phyloP scores from a whole-genome alignment of 352 stramenopile genomes.

The Lagenidium giganteum region DNA sequence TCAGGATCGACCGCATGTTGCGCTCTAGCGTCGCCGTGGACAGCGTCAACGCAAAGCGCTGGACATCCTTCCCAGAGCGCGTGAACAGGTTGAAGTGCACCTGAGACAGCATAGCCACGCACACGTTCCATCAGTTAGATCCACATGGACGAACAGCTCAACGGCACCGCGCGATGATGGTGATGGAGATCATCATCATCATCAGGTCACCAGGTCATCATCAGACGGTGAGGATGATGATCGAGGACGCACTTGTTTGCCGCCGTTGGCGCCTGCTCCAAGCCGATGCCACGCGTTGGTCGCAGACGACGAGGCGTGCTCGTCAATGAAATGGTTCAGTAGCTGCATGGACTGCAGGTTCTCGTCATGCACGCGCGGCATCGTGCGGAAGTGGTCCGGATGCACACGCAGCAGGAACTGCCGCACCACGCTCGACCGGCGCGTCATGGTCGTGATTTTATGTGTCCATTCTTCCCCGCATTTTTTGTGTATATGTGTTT shows the following conservation, averaged over 20 bases:
- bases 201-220: too few species aligned
- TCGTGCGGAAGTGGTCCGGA: slow-evolving; percentile 57
- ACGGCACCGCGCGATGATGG: too few species aligned
- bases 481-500: too few species aligned
- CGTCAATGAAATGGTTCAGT: slow-evolving; percentile 70
- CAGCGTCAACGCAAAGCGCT: slow-evolving; percentile 48
- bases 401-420: slow-evolving; percentile 72
- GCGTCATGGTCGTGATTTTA: slow-evolving; percentile 24
- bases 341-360: slow-evolving; percentile 66
- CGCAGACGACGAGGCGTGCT: slow-evolving; percentile 23
- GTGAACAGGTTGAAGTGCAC: neutral
- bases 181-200: too few species aligned
- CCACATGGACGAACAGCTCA: too few species aligned
- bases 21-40: slow-evolving; percentile 34
- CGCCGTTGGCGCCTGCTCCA: neutral
- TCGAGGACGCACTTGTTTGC: neutral
- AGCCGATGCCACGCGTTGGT: slow-evolving; percentile 4
- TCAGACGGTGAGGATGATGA: too few species aligned
- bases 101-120: too few species aligned
- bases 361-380: slow-evolving; percentile 59
- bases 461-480: too few species aligned
- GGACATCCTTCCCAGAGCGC: too few species aligned
- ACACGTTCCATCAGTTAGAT: too few species aligned
- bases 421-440: slow-evolving; percentile 51
- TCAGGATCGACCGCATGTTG: slow-evolving; percentile 41